Conservation (phyloP, 2,329 filamentous ascomycete species). For the Diaporthe sp. region DNA sequence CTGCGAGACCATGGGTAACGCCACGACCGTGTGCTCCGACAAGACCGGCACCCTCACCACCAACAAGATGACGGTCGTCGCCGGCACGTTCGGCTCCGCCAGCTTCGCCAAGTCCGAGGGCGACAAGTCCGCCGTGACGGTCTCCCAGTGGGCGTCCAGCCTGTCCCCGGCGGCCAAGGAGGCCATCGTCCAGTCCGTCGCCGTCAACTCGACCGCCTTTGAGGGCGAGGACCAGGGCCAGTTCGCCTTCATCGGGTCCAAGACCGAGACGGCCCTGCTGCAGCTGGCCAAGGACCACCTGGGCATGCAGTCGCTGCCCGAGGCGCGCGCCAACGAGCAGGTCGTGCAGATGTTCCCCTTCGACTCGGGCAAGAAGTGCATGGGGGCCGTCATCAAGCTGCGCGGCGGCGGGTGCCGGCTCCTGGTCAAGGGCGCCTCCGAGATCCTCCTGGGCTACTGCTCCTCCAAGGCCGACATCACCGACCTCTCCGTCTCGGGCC, state of each 20-base stretch:
- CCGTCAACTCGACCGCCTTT: slow-evolving; percentile 72
- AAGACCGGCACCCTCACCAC: slow-evolving; percentile 83
- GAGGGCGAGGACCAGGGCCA: slow-evolving; percentile 63
- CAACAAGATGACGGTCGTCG: slow-evolving; percentile 83
- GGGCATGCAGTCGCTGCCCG: slow-evolving; percentile 61
- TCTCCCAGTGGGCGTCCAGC: slow-evolving; percentile 50
- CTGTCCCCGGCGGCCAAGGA: slow-evolving; percentile 50
- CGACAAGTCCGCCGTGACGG: not conserved
- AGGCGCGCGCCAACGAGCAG: slow-evolving; percentile 62
- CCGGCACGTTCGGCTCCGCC: slow-evolving; percentile 72
- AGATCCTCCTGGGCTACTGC: slow-evolving; percentile 65
- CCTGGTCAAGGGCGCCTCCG: slow-evolving; percentile 69
- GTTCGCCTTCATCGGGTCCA: slow-evolving; percentile 66
- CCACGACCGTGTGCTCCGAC: slow-evolving; percentile 74
- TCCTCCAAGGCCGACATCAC: slow-evolving; percentile 68
- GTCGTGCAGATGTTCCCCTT: slow-evolving; percentile 67
- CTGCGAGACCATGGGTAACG: slow-evolving; percentile 80
- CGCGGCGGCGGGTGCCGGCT: slow-evolving; percentile 60
- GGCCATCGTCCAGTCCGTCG: slow-evolving; percentile 58
- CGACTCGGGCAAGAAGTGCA: slow-evolving; percentile 69
- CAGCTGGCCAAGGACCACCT: slow-evolving; percentile 65
- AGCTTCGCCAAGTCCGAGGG: slow-evolving; percentile 32
- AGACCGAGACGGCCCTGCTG: slow-evolving; percentile 69
- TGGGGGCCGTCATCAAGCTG: slow-evolving; percentile 68
- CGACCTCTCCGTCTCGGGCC: slow-evolving; percentile 44